Evolutionary conservation across 2,329 filamentous ascomycete species (phyloP).

Genomic region (Alternaria sp.): DNA sequence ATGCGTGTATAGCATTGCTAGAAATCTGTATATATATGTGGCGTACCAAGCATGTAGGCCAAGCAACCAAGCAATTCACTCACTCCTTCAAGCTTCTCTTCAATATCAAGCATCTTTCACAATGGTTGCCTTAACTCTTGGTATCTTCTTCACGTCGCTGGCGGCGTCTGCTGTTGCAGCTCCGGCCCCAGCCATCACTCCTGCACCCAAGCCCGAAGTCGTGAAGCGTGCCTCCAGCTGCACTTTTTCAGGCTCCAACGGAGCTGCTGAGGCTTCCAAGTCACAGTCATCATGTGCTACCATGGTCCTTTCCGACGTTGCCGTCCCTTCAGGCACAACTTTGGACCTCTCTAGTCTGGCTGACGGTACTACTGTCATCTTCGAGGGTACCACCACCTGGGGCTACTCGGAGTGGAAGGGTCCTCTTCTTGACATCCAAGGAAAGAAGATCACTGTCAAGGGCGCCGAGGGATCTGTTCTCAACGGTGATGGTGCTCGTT

Average conservation of each 20-base stretch:
- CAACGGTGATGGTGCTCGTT: slow-evolving; percentile 65
- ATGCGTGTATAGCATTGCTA: background rate
- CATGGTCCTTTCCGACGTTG: slow-evolving; percentile 63
- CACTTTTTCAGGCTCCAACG: slow-evolving; percentile 59
- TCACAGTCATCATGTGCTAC: slow-evolving; percentile 62
- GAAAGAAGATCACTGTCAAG: slow-evolving; percentile 66
- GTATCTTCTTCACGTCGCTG: slow-evolving; percentile 28
- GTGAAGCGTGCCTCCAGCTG: slow-evolving; percentile 52
- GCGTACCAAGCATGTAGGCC: slow-evolving; percentile 24
- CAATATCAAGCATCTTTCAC: slow-evolving; percentile 10
- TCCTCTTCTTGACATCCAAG: slow-evolving; percentile 68
- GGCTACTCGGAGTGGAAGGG: slow-evolving; percentile 72
- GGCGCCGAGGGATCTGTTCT: slow-evolving; percentile 64
- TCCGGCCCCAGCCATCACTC: slow-evolving; percentile 33
- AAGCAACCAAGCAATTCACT: slow-evolving; percentile 21
- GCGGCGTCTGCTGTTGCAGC: slow-evolving; percentile 33
- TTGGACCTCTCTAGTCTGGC: slow-evolving; percentile 65
- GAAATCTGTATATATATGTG: slow-evolving; percentile 18
- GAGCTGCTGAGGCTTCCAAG: slow-evolving; percentile 57
- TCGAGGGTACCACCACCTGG: slow-evolving; percentile 71
- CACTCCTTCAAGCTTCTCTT: slow-evolving; percentile 14
- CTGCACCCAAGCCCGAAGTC: slow-evolving; percentile 25
- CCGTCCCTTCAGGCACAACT: slow-evolving; percentile 66
- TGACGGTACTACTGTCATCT: slow-evolving; percentile 64
- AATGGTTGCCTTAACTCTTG: slow-evolving; percentile 27